A percentile compares a stretch with the other conserved stretches of the same genome.
These are phyloP conservation scores for Abrus pulchellus DNA, from an alignment of 306 rosid genomes.

Conservation along the genomic window DNA sequence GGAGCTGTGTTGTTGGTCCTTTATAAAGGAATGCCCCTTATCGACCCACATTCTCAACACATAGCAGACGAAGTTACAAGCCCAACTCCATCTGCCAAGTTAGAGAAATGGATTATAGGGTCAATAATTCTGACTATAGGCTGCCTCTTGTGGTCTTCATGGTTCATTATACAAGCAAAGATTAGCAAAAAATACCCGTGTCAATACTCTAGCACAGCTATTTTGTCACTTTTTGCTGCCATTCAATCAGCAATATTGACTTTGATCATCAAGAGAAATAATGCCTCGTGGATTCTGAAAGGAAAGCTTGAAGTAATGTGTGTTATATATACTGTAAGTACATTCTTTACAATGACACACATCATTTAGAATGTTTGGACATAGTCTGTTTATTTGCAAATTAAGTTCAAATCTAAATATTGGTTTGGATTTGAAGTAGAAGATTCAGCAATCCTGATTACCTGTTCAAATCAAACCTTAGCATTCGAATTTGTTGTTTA, in stretches of 20 bases:
- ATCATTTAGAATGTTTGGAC: constrained; percentile 3
- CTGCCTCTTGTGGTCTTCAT: constrained; percentile 83
- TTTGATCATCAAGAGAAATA: constrained; percentile 61
- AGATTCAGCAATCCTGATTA: not conserved
- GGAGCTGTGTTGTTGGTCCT: constrained; percentile 73
- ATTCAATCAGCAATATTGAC: constrained; percentile 70
- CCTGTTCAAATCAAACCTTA: constrained; percentile 19
- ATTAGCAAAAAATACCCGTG: constrained; percentile 71
- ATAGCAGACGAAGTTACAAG: constrained; percentile 1
- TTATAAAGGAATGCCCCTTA: constrained; percentile 75
- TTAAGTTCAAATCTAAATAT: constrained; percentile 2
- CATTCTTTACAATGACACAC: constrained; percentile 23
- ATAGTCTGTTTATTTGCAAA: constrained; percentile 29
- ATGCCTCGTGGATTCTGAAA: constrained; percentile 64
- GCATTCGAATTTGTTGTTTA: constrained; percentile 22
- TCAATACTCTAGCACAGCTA: constrained; percentile 86
- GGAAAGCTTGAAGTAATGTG: constrained; percentile 70
- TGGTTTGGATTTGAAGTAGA: not conserved
- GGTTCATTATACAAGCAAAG: constrained; percentile 88
- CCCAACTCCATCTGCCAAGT: constrained; percentile 38
- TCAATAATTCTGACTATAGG: constrained; percentile 66
- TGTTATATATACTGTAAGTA: constrained; percentile 76
- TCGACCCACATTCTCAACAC: constrained; percentile 46
- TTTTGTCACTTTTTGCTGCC: constrained; percentile 74
- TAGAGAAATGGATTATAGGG: constrained; percentile 70